Evolutionary conservation across 2,329 filamentous ascomycete species (phyloP), one percentile per base, ranked within the genome.

Genomic region (Talaromyces sp.): DNA sequence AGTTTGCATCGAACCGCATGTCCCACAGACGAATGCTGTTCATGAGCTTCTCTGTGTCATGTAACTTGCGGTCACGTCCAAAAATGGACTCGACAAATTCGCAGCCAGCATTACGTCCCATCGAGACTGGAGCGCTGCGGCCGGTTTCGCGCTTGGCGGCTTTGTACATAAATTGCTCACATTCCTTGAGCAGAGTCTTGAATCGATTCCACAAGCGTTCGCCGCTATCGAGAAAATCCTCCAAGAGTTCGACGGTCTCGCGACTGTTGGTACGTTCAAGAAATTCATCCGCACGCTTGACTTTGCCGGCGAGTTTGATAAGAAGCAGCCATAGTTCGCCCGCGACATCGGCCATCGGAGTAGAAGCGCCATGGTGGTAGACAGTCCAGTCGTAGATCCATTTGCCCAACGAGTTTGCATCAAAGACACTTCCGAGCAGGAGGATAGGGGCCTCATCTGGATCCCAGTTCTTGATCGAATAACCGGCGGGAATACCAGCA

Each of bases 301-400:
- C 87, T 82, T 98, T 97, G 75, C 92, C 93, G 14, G 93, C 90
- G 54, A 98, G 84, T 79, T 97, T 91, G 77, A 98, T 98, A 66
- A 98, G 86, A 58, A 97, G 85, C 27, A 98, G 85, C 95, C 95
- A 99, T 63, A 99, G 84, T 73, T 98, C 93, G 70, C 94, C 95
- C 2, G 95, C 93, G 78, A 96, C 89, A 70, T 97, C 93, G 62
- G 93, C 87, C 74, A 97, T 91, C 60, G 93, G 91, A 11, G 90
- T 92, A 47, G 87, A 86, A 14, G 92, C 87, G 43, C 92, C 92
- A 70, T 96, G 89, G 76, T 90, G 89, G 82, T 92, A 97, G 68
- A 97, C 92, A 19, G 95, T 97, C 95, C 95, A 99, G 84, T 98
- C 95, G 79, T 97, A 99, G 74, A 99, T 96, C 95, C 95, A 99